Evolutionary conservation across 2,329 filamentous ascomycete genomes (phyloP).

Genomic region (Coniella lustricola): DNA sequence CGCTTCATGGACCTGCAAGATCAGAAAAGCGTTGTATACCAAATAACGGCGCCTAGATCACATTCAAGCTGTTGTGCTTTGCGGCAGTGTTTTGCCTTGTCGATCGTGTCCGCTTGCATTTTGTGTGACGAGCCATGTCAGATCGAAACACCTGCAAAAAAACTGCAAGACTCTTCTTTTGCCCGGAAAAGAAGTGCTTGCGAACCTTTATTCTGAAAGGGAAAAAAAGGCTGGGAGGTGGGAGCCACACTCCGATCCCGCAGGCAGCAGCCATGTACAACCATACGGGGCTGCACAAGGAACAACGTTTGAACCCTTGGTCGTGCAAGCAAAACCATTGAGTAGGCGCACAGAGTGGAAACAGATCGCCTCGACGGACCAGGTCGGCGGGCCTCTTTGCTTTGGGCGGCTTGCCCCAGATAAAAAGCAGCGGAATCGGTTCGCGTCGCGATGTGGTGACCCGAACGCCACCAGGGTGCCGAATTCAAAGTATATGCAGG

Average conservation of each 20-base stretch:
- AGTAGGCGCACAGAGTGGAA: conserved; percentile 4
- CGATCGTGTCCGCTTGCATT: conserved; percentile 1
- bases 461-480: conserved; percentile 1
- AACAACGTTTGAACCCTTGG: background rate
- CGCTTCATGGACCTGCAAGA: no score
- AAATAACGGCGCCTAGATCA: background rate
- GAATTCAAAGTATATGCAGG: background rate
- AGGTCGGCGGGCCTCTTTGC: background rate
- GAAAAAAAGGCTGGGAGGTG: no score
- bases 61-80: background rate
- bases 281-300: background rate
- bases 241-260: conserved; percentile 1
- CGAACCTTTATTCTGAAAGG: background rate
- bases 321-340: background rate
- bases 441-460: conserved; percentile 7
- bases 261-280: background rate
- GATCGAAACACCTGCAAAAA: conserved; percentile 5
- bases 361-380: conserved; percentile 5
- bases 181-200: conserved; percentile 5
- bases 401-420: background rate
- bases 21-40: no score
- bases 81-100: conserved; percentile 6
- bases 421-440: background rate
- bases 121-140: conserved; percentile 6
- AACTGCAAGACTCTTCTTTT: background rate